Evolutionary conservation across 352 stramenopile genomes (phyloP).

Genomic region (Globisporangium takayamanum): DNA sequence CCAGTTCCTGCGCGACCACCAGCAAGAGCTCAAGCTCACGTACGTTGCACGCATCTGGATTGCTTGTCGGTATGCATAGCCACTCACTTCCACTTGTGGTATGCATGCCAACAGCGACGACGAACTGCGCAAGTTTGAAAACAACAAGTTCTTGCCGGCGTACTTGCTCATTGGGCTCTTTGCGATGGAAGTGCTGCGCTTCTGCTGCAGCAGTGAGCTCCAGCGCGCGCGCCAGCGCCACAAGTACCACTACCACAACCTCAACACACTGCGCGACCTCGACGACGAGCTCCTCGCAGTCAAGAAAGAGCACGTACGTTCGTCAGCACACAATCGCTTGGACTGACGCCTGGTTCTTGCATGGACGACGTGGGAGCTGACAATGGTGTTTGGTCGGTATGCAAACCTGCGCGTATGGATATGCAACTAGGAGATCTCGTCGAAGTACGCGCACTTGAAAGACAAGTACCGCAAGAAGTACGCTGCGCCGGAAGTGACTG

Average conservation of each 20-base stretch:
- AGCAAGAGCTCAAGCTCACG: slow-evolving; percentile 61
- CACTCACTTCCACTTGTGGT: neutral
- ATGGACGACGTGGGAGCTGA: no score
- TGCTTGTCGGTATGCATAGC: neutral
- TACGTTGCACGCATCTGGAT: slow-evolving; percentile 6
- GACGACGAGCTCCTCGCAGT: slow-evolving; percentile 64
- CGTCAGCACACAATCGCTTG: no score
- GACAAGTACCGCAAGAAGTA: slow-evolving; percentile 81
- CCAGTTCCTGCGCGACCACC: slow-evolving; percentile 62
- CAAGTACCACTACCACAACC: slow-evolving; percentile 56
- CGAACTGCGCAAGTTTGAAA: slow-evolving; percentile 47
- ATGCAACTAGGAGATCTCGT: slow-evolving; percentile 45
- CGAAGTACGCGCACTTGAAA: slow-evolving; percentile 64
- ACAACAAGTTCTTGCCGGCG: slow-evolving; percentile 67
- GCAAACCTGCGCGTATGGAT: neutral
- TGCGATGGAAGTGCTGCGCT: slow-evolving; percentile 69
- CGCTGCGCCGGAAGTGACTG: slow-evolving; percentile 27
- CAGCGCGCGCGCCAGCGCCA: slow-evolving; percentile 40
- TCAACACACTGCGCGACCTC: slow-evolving; percentile 51
- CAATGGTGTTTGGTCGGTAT: no score
- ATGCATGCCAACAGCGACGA: slow-evolving; percentile 18
- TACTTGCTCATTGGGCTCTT: slow-evolving; percentile 64
- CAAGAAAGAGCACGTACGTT: slow-evolving; percentile 58
- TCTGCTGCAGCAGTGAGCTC: slow-evolving; percentile 62
- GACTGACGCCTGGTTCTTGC: no score